These are phyloP conservation scores for Pseudisothecium myosuroides DNA, from an alignment of 225 moss, liverwort and hornwort species.

Conservation along the genomic window DNA sequence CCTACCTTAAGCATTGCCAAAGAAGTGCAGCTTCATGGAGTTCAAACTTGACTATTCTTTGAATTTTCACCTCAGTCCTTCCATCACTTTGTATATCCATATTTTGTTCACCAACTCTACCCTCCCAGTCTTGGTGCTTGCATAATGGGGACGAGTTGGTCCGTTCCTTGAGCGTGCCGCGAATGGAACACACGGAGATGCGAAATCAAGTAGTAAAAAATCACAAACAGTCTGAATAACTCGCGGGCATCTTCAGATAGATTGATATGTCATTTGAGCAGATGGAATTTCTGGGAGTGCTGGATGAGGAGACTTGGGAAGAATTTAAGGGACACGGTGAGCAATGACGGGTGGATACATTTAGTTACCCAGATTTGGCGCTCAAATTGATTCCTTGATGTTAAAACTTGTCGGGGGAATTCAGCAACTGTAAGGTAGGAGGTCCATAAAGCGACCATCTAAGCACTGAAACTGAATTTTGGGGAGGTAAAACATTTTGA, in stretches of 20 bases:
- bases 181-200: background rate
- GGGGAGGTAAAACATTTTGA: no score
- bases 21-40: background rate
- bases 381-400: background rate
- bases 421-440: background rate
- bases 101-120: background rate
- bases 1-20: background rate
- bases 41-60: background rate
- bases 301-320: background rate
- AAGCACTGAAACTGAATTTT: no score
- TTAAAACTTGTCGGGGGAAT: background rate
- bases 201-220: background rate
- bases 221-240: background rate
- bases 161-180: no score
- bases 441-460: no score
- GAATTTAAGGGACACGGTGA: background rate
- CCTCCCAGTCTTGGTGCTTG: background rate
- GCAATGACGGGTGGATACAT: background rate
- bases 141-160: background rate
- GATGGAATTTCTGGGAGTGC: background rate
- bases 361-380: fast-evolving
- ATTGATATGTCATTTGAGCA: background rate
- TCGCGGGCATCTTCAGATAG: background rate
- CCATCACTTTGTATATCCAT: no score
- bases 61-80: background rate